phyloP scores from a whole-genome alignment of 805 yeast genomes.

The Candida boidinii region DNA sequence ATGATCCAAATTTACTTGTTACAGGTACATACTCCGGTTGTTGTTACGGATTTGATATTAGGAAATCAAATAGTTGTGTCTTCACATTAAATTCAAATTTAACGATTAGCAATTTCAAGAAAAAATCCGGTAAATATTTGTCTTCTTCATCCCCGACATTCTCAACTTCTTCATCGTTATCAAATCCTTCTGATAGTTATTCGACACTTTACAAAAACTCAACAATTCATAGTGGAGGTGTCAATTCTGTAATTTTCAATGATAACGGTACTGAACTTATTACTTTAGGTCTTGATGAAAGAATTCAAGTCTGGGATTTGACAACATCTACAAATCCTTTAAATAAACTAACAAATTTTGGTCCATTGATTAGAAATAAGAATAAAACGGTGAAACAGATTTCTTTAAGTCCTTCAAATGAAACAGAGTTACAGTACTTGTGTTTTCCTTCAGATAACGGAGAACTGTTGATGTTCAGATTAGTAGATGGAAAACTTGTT shows the following conservation, averaged over 20 bases:
- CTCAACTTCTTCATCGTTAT: slow-evolving; percentile 14
- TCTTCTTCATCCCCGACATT: slow-evolving; percentile 16
- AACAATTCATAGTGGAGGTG: slow-evolving; percentile 70
- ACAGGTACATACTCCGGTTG: slow-evolving; percentile 81
- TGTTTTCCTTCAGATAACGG: slow-evolving; percentile 74
- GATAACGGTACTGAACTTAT: slow-evolving; percentile 53
- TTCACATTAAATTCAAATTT: slow-evolving; percentile 46
- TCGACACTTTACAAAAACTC: slow-evolving; percentile 12
- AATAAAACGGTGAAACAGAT: slow-evolving; percentile 49
- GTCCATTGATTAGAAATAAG: slow-evolving; percentile 67
- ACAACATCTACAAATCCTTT: slow-evolving; percentile 34
- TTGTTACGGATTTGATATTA: slow-evolving; percentile 77
- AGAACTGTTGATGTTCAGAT: slow-evolving; percentile 51
- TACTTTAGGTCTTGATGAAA: slow-evolving; percentile 75
- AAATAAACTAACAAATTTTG: slow-evolving; percentile 65
- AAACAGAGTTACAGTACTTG: slow-evolving; percentile 47
- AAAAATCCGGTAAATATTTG: slow-evolving; percentile 12
- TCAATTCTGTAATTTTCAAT: slow-evolving; percentile 75
- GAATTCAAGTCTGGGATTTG: slow-evolving; percentile 72
- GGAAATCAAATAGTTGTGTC: slow-evolving; percentile 58
- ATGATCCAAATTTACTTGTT: slow-evolving; percentile 49
- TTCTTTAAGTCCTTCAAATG: slow-evolving; percentile 39
- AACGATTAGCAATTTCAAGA: slow-evolving; percentile 13
- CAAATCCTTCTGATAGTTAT: slow-evolving; percentile 14
- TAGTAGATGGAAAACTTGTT: slow-evolving; percentile 55